Evolutionary conservation across 768 basidiomycete genomes (phyloP).

Genomic region (Pholiota conissans): DNA sequence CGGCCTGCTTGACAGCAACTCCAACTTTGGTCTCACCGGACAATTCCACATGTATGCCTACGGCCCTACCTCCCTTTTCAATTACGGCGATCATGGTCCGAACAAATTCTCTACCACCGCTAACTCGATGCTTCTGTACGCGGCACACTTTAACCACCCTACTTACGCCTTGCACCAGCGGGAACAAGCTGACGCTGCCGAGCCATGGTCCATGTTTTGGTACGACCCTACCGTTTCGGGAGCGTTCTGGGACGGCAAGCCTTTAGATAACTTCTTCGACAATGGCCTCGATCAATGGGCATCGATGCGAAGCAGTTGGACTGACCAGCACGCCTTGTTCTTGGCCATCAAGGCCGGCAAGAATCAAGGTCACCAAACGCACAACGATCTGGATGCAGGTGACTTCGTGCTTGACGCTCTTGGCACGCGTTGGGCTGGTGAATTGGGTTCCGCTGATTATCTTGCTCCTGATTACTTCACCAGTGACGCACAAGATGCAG

Average conservation of each 20-base stretch:
- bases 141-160: conserved; percentile 65
- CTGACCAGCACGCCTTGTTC: conserved; percentile 78
- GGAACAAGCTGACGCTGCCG: conserved; percentile 78
- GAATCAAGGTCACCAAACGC: conserved; percentile 84
- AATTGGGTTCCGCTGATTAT: conserved; percentile 90
- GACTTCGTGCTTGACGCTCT: conserved; percentile 96
- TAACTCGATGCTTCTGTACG: conserved; percentile 83
- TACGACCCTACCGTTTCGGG: conserved; percentile 83
- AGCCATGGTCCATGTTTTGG: conserved; percentile 91
- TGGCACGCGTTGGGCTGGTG: conserved; percentile 93
- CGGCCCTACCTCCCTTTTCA: conserved; percentile 85
- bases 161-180: conserved; percentile 87
- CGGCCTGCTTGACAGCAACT: conserved; percentile 68
- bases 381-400: conserved; percentile 92
- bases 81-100: conserved; percentile 84
- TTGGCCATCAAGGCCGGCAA: conserved; percentile 89
- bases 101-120: conserved; percentile 97
- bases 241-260: conserved; percentile 87
- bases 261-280: conserved; percentile 83
- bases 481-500: conserved; percentile 63
- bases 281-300: conserved; percentile 79
- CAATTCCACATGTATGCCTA: conserved; percentile 87
- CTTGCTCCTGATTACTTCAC: conserved; percentile 72
- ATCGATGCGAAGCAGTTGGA: conserved; percentile 92
- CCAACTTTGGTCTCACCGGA: conserved; percentile 72